These are phyloP conservation scores for Trichomonas tenax DNA, from an alignment of 208 protist genomes.

Conservation along the genomic window DNA sequence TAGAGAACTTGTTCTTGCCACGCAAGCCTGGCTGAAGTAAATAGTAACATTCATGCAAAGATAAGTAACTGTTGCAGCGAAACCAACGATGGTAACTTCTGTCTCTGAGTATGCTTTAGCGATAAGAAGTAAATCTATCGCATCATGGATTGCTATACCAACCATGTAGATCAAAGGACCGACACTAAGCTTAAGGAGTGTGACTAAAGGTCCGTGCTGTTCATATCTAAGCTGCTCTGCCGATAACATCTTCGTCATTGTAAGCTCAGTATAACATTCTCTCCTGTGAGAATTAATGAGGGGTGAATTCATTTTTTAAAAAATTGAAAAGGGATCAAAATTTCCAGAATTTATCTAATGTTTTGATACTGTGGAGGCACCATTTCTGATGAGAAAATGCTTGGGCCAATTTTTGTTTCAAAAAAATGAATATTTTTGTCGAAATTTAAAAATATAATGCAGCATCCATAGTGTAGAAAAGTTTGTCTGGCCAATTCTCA, in stretches of 20 bases:
- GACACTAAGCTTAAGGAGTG: neutral
- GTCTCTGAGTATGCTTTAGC: neutral
- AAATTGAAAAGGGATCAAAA: no score
- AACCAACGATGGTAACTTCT: neutral
- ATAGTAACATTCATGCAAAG: neutral
- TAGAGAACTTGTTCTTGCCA: neutral
- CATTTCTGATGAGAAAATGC: no score
- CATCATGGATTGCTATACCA: neutral
- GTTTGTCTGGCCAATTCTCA: no score
- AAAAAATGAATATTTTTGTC: no score
- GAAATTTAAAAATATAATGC: no score
- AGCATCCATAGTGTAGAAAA: no score
- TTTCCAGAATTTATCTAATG: no score
- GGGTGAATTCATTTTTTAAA: no score
- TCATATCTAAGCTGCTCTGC: neutral
- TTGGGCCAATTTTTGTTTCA: no score
- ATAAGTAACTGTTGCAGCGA: neutral
- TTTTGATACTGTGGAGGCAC: no score
- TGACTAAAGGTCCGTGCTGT: neutral
- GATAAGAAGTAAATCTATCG: neutral
- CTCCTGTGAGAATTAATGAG: no score
- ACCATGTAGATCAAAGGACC: neutral
- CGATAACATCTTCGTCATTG: neutral
- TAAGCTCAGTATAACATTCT: no score
- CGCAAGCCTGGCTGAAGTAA: neutral